These are phyloP conservation scores for Rhizopogon vinicolor DNA, from an alignment of 768 basidiomycete species.

Conservation along the genomic window DNA sequence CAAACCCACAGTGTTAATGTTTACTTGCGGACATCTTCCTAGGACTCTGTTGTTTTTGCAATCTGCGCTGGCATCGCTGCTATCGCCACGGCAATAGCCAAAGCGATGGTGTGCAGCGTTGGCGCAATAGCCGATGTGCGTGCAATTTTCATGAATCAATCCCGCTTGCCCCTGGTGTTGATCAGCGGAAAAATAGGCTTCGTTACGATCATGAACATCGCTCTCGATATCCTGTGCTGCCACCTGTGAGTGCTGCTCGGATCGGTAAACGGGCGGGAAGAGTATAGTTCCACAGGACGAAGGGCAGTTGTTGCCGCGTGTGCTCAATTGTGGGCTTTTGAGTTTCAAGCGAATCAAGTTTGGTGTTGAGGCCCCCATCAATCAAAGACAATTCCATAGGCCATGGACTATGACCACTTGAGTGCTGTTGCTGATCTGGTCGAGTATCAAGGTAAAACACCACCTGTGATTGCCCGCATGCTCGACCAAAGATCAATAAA, in stretches of 20 bases:
- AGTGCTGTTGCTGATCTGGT: not conserved
- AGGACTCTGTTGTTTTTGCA: conserved; percentile 63
- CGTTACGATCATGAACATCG: conserved; percentile 60
- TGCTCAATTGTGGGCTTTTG: no score
- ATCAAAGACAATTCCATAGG: not conserved
- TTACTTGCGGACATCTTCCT: not conserved
- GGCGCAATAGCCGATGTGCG: conserved; percentile 54
- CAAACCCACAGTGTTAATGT: not conserved
- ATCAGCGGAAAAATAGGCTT: conserved; percentile 38
- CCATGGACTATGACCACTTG: not conserved
- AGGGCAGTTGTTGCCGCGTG: no score
- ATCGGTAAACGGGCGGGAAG: conserved; percentile 7
- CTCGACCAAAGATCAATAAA: not conserved
- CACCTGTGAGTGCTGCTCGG: conserved; percentile 27
- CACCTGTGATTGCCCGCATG: not conserved
- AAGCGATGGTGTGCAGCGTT: conserved; percentile 44
- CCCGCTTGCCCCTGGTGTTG: not conserved
- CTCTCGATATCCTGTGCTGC: conserved; percentile 41
- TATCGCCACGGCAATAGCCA: conserved; percentile 56
- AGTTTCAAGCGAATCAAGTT: not conserved
- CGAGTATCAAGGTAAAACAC: not conserved
- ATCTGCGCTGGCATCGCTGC: conserved; percentile 57
- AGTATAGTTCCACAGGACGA: no score
- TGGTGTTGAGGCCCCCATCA: conserved; percentile 1
- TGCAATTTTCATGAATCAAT: conserved; percentile 1